Evolutionary conservation across 371 early-diverging fungal genomes (phyloP), one percentile per base, ranked within the genome.

Genomic region (Mucor mucedo): DNA sequence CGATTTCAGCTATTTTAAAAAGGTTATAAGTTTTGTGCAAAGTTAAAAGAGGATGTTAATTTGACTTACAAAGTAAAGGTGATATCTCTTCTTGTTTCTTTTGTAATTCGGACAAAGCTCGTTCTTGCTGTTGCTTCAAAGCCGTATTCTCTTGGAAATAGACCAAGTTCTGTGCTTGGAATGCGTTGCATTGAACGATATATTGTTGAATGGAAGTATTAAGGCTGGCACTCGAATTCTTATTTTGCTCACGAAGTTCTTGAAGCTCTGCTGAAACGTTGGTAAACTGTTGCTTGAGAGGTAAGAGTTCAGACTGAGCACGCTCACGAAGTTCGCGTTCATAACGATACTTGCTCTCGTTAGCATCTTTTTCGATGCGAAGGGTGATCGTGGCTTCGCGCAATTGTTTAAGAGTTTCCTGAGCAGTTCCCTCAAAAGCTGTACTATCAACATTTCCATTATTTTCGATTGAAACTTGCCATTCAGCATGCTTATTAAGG

Each of bases 331-430:
- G 52, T 14, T 30, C 41, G 5, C 44, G 44, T 29, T 61, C 67
- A 47, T 45, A 33, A 29, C 44, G 55, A 11, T 58, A 58, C 3
- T 61, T 60, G 1, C 16, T 45, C 39, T 61, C 56, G 9, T 14
- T 38, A 29, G 58, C 53, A 45, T 67, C 62, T 35, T 52, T 61
- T 47, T 67, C 67, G 6, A 50, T 45, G 38, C 50, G 49, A 27
- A 67, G 54, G 14, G 45, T 52, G 1, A 28, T 47, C 30, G 44
- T 61, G 6, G 54, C 33, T 47, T 61, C 54, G 21, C 52, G 47
- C 5, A 67, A 27, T 29, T 56, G 62, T 38, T 30, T 2, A 39
- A 62, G 35, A 10, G 58, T 58, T 0, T 57, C 58, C 8, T 52
- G 16, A 8, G 58, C 45, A 0, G 42, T 16, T 30, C 52, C n/a